Conservation (phyloP, 139 green algal genomes). For the Chlorella sp. region DNA sequence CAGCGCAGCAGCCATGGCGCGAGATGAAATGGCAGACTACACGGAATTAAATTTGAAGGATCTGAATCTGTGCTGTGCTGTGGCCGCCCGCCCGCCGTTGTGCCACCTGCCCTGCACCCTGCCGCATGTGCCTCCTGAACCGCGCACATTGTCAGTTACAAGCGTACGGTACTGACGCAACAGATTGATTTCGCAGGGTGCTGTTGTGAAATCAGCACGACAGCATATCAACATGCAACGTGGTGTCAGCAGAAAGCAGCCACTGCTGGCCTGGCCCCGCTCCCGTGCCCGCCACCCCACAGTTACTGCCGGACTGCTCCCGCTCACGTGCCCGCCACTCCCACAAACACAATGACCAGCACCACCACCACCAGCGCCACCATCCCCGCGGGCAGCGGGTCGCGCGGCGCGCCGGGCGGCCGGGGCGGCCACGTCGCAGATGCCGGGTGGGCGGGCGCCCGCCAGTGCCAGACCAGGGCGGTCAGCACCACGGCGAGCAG, state of each 20-base stretch:
- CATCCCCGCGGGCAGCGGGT: constrained; percentile 38
- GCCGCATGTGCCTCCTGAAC: too few relatives aligned
- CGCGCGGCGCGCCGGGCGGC: constrained; percentile 7
- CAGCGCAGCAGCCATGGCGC: neutral
- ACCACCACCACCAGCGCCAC: constrained; percentile 40
- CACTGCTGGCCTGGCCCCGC: too few relatives aligned
- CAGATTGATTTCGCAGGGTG: too few relatives aligned
- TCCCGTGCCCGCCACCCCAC: too few relatives aligned
- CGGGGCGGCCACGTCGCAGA: neutral
- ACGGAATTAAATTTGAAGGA: neutral
- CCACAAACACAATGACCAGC: constrained; percentile 48
- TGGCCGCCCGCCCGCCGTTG: too few relatives aligned
- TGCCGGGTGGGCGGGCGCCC: constrained; percentile 67
- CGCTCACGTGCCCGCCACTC: constrained; percentile 41
- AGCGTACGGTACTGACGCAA: too few relatives aligned
- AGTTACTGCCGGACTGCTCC: too few relatives aligned
- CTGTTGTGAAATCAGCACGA: too few relatives aligned
- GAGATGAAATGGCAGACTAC: neutral
- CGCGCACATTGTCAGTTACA: too few relatives aligned
- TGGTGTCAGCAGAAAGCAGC: too few relatives aligned
- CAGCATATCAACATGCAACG: too few relatives aligned
- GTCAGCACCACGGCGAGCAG: constrained; percentile 79
- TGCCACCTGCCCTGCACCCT: too few relatives aligned
- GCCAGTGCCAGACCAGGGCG: constrained; percentile 74
- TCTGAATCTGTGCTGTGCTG: neutral